These are phyloP conservation scores for Dothistroma septosporum DNA, from an alignment of 2,329 filamentous ascomycete genomes.

Conservation along the genomic window DNA sequence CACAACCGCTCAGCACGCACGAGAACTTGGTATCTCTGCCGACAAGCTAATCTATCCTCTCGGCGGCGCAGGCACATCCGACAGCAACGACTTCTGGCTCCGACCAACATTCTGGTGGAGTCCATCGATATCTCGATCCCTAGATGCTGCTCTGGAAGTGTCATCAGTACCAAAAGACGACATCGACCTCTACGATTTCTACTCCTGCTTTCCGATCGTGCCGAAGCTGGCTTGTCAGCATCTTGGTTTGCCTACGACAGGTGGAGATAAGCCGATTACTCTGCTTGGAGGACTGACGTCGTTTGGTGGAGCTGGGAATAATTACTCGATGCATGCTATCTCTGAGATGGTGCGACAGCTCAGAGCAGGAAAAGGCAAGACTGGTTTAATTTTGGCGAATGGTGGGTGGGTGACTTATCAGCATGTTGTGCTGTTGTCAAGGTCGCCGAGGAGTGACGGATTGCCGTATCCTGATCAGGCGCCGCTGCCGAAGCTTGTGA, in stretches of 20 bases:
- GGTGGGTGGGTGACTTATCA: conserved; percentile 64
- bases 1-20: conserved; percentile 55
- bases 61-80: conserved; percentile 59
- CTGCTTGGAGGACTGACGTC: conserved; percentile 63
- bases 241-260: conserved; percentile 49
- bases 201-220: conserved; percentile 65
- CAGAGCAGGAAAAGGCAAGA: conserved; percentile 43
- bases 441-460: conserved; percentile 38
- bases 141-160: conserved; percentile 51
- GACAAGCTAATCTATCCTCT: conserved; percentile 61
- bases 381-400: conserved; percentile 61
- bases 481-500: conserved; percentile 43
- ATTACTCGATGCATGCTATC: conserved; percentile 64
- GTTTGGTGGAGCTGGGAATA: conserved; percentile 67
- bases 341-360: conserved; percentile 55
- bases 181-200: conserved; percentile 58
- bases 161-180: conserved; percentile 49
- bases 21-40: conserved; percentile 51
- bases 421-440: conserved; percentile 57
- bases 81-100: conserved; percentile 59
- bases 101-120: conserved; percentile 56
- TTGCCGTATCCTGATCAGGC: conserved; percentile 47
- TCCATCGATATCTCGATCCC: conserved; percentile 54
- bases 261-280: conserved; percentile 51
- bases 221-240: conserved; percentile 62